Evolutionary conservation across 495 filamentous ascomycete species (phyloP).

Genomic region (Xylaria curta): DNA sequence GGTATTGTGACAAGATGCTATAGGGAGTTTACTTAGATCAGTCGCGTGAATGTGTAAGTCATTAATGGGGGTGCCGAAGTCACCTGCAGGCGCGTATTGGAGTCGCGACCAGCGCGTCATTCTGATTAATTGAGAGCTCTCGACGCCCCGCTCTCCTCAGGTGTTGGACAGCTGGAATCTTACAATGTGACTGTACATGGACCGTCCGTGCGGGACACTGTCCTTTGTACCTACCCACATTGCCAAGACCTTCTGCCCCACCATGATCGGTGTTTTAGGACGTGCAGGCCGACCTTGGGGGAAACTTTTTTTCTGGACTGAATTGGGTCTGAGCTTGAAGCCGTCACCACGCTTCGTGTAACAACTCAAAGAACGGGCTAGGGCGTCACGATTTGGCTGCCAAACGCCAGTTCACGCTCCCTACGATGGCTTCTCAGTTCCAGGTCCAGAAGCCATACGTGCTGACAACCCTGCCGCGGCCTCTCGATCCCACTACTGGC

Average conservation of each 20-base stretch:
- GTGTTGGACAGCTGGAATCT: background rate
- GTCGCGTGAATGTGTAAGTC: background rate
- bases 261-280: slow-evolving; percentile 13
- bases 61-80: background rate
- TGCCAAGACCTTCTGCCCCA: slow-evolving; percentile 14
- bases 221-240: too few species aligned
- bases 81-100: background rate
- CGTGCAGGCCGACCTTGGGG: slow-evolving; percentile 10
- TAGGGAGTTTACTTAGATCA: background rate
- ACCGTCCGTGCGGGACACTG: too few species aligned
- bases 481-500: slow-evolving; percentile 64
- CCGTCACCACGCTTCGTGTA: slow-evolving; percentile 7
- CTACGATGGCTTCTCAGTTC: slow-evolving; percentile 59
- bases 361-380: background rate
- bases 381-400: background rate
- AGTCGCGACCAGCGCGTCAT: slow-evolving; percentile 21
- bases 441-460: slow-evolving; percentile 64
- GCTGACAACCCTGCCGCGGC: slow-evolving; percentile 69
- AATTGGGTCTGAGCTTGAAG: slow-evolving; percentile 2
- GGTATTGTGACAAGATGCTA: background rate
- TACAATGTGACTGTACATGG: too few species aligned
- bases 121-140: background rate
- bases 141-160: background rate
- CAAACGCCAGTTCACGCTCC: background rate
- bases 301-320: slow-evolving; percentile 21